A percentile compares a stretch with the other conserved stretches of the same genome.
Evolutionary conservation across 768 basidiomycete genomes (phyloP).

Genomic region (Tricholoma saponaceum): DNA sequence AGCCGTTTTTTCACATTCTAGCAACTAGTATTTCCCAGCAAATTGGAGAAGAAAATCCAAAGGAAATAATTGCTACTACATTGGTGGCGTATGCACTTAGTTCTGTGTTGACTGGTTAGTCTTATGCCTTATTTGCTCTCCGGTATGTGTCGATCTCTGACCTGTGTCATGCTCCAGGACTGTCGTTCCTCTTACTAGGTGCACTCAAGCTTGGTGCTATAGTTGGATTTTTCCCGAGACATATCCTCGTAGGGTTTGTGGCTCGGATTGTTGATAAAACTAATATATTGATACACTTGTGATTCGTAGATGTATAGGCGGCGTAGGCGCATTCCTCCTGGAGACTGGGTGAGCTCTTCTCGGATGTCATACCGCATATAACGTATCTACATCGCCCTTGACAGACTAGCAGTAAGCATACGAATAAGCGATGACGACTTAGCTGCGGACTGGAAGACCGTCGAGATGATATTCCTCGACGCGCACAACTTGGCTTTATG

Average conservation of each 20-base stretch:
- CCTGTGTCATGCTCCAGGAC: conserved; percentile 35
- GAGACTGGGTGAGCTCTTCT: conserved; percentile 65
- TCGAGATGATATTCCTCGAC: conserved; percentile 67
- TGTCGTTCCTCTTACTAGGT: conserved; percentile 86
- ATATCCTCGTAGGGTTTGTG: conserved; percentile 89
- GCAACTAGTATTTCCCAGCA: conserved; percentile 69
- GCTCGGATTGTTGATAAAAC: neutral
- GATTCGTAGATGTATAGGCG: conserved; percentile 73
- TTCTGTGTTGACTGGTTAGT: conserved; percentile 77
- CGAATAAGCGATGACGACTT: conserved; percentile 79
- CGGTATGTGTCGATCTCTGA: conserved; percentile 1
- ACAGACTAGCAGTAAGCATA: conserved; percentile 78
- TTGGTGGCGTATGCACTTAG: conserved; percentile 85
- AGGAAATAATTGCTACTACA: conserved; percentile 85
- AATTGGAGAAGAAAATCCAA: conserved; percentile 65
- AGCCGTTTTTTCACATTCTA: conserved; percentile 96
- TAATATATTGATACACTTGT: neutral
- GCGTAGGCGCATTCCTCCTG: conserved; percentile 92
- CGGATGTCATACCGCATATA: neutral
- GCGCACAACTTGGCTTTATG: conserved; percentile 67
- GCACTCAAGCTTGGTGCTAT: conserved; percentile 77
- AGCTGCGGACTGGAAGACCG: conserved; percentile 55
- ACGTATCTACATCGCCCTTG: neutral
- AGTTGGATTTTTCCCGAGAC: conserved; percentile 94
- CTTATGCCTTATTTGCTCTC: neutral